Evolutionary conservation across 805 yeast genomes (phyloP), one percentile per base, ranked within the genome.

Genomic region (Clavispora phyllophila): DNA sequence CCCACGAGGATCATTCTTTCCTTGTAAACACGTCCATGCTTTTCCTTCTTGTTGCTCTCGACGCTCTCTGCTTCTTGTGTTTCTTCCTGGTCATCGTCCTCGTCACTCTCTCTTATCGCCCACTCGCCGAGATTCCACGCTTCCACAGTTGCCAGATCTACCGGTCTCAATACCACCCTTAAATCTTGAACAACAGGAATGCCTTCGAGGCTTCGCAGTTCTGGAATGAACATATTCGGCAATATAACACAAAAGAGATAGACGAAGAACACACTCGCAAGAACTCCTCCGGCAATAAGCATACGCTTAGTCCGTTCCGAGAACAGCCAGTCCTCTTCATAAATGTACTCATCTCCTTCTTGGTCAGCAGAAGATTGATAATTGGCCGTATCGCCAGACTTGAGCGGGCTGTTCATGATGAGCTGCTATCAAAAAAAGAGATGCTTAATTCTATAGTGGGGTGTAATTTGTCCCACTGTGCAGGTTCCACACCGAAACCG

Each of bases 1-100:
- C 98, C 97, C 20, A 90, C 71, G 37, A 88, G 57, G 4, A 91
- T 70, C 13, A 85, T 56, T 46, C 95, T 68, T 32, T 70, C 70
- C 9, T 38, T 45, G n/a, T 13, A 10, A 5, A 19, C 56, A 62
- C 19, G 38, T 10, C 19, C 37, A 36, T 10, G 23, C 15, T 29
- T 15, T 8, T 29, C 14, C 20, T 20, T 29, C 29, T 14, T 41
- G 39, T 23, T 20, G 15, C 24, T 17, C 18, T 29, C 31, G 19
- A 23, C 37, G 4, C 12, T 20, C 7, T 20, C 34, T 20, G 9
- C 13, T 14, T 32, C 43, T 3, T 29, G 40, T 5, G 17, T 40
- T 19, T 43, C 42, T 4, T 36, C 38, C 9, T 29, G 39, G 12
- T 24, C 33, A 20, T 18, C 39, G 13, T 14, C 36, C n/a, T 37